Evolutionary conservation across 1,139 yeast species (phyloP).

Genomic region (Keqinozyma sinolaborantium): DNA sequence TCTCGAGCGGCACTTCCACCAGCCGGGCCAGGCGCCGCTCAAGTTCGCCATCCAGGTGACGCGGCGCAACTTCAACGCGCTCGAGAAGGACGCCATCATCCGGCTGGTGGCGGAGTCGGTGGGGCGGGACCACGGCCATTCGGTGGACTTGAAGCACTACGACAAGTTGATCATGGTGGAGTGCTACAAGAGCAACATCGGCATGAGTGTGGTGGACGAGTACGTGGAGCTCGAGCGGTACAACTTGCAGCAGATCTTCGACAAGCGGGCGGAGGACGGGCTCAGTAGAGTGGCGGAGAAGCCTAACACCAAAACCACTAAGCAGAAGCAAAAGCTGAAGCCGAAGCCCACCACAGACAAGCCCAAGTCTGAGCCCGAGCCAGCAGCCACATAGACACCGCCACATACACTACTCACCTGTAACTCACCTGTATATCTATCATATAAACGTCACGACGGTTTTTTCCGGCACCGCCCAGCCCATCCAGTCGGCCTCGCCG

Average conservation of each 20-base stretch:
- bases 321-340: conserved; percentile 2
- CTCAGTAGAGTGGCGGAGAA: conserved; percentile 2
- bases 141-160: conserved; percentile 76
- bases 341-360: conserved; percentile 2
- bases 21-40: conserved; percentile 41
- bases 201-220: conserved; percentile 73
- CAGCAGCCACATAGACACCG: background rate
- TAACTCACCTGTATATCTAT: too few species aligned
- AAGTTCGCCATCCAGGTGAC: conserved; percentile 83
- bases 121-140: conserved; percentile 67
- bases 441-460: background rate
- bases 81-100: conserved; percentile 69
- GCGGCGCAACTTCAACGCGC: conserved; percentile 71
- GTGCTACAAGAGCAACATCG: conserved; percentile 80
- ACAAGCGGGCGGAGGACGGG: conserved; percentile 28
- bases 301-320: conserved; percentile 1
- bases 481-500: conserved; percentile 84
- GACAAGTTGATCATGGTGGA: conserved; percentile 81
- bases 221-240: conserved; percentile 54
- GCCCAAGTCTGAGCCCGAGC: background rate
- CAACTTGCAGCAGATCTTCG: conserved; percentile 64
- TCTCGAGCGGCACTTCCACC: conserved; percentile 67
- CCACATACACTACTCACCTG: background rate
- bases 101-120: conserved; percentile 68
- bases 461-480: conserved; percentile 56